Evolutionary conservation across 2,329 filamentous ascomycete species (phyloP), one percentile per base, ranked within the genome.

Genomic region (Fusarium sp.): DNA sequence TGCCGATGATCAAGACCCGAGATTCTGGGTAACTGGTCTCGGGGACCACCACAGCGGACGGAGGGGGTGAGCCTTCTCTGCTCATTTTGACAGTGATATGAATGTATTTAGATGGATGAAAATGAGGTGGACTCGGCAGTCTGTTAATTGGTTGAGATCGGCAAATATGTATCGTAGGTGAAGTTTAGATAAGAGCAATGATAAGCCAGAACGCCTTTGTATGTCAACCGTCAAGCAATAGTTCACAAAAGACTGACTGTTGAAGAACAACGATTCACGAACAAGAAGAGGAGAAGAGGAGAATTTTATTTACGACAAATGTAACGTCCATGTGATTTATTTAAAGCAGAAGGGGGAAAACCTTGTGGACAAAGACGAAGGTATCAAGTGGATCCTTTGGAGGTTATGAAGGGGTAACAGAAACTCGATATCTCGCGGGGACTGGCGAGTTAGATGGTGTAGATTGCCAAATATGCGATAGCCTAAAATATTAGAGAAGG

Each of bases 1-100:
- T 97, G 84, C 97, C 95, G 80, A 97, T 93, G 76, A 97, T 92
- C 71, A 98, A 85, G 15, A 98, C 92, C 63, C 92, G 87, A 25
- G 93, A 93, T 79, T 97, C 93, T 14, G 91, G 91, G 62, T 85
- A 84, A 11, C 77, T 80, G 51, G 72, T 68, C 57, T 72, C 74
- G 30, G 64, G 67, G 14, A 64, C 58, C 20, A 59, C 51, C 27
- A 63, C 44, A n/a, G 59, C 46, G 25, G 64, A 62, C n/a, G 65
- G 50, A 52, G 51, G 45, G 40, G 52, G 66, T 45, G 59, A 58
- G 57, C 46, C 46, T 29, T 59, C 42, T 22, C 55, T 55, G n/a
- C 61, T 58, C 69, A 72, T 72, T n/a, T 58, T 60, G 34, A 49
- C 20, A 44, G 32, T 25, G n/a, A 34, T 18, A 25, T n/a, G 34